Percentiles rank a stretch among this genome's conserved stretches.
Conservation (phyloP, 2,329 filamentous ascomycete species). For the Aspergillus sergii region DNA sequence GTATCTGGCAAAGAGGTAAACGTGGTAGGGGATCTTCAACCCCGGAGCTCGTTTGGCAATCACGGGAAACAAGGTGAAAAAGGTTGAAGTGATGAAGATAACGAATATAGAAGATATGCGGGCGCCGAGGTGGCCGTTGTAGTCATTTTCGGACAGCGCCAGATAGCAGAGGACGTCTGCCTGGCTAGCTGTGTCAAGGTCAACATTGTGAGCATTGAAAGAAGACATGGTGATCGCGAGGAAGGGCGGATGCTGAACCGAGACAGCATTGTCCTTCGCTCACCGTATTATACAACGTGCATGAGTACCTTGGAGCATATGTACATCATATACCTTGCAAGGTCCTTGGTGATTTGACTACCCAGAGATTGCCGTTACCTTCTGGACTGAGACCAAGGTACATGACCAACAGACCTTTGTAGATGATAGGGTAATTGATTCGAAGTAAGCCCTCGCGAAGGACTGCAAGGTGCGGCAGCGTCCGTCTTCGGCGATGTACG, state of each 20-base stretch:
- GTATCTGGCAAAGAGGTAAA: slow-evolving; percentile 52
- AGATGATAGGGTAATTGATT: not conserved
- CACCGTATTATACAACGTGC: not conserved
- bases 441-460: not conserved
- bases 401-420: not conserved
- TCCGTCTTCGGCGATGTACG: not conserved
- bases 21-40: slow-evolving; percentile 44
- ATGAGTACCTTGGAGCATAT: slow-evolving; percentile 8
- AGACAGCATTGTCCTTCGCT: not conserved
- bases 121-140: slow-evolving; percentile 53
- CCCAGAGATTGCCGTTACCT: not conserved
- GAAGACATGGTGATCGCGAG: slow-evolving; percentile 17
- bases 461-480: not conserved
- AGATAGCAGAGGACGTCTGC: slow-evolving; percentile 56
- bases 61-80: slow-evolving; percentile 51
- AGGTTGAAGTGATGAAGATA: slow-evolving; percentile 45
- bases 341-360: not conserved
- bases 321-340: not conserved
- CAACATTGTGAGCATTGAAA: slow-evolving; percentile 46
- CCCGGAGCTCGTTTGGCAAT: slow-evolving; percentile 42
- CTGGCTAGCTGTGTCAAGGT: slow-evolving; percentile 47
- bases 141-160: slow-evolving; percentile 51
- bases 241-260: not conserved
- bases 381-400: not conserved
- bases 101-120: slow-evolving; percentile 50